phyloP scores from a whole-genome alignment of 202 grass and related monocot species.

The Setaria viridis region DNA sequence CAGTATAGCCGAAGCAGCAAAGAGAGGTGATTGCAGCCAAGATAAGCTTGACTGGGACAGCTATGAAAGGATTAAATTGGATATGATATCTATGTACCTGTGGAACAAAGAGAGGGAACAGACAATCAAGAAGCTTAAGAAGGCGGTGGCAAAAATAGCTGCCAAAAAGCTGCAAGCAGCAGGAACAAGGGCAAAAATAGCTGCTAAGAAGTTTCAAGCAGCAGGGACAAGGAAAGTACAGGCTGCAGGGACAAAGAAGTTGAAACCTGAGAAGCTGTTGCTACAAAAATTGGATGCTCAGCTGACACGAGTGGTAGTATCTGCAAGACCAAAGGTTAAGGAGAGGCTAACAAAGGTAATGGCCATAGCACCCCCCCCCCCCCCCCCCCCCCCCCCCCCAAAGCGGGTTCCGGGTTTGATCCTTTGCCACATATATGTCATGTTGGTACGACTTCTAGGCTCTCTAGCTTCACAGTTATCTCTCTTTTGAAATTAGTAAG shows the following conservation, averaged over 20 bases:
- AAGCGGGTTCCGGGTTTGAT: not conserved
- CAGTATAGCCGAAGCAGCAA: slow-evolving; percentile 69
- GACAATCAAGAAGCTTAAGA: slow-evolving; percentile 49
- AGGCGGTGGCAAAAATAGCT: slow-evolving; percentile 30
- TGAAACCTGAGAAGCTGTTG: slow-evolving; percentile 40
- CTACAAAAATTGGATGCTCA: slow-evolving; percentile 39
- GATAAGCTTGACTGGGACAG: slow-evolving; percentile 74
- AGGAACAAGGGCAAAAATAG: slow-evolving; percentile 44
- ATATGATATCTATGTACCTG: slow-evolving; percentile 54
- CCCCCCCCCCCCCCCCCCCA: no score
- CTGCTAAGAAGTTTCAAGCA: slow-evolving; percentile 48
- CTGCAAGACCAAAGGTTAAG: slow-evolving; percentile 65
- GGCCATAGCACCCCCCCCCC: no score
- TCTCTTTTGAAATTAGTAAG: not conserved
- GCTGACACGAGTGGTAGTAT: slow-evolving; percentile 31
- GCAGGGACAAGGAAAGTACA: slow-evolving; percentile 42
- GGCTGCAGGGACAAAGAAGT: slow-evolving; percentile 20
- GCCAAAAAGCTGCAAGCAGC: slow-evolving; percentile 48
- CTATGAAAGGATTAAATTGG: slow-evolving; percentile 67
- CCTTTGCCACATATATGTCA: not conserved
- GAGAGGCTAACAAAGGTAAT: slow-evolving; percentile 83
- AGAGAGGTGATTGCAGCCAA: slow-evolving; percentile 60
- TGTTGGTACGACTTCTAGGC: not conserved
- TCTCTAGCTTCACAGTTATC: not conserved
- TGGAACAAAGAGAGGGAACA: slow-evolving; percentile 52